These are phyloP conservation scores for Clarireedia sp. DNA, from an alignment of 2,329 filamentous ascomycete genomes.

Conservation along the genomic window DNA sequence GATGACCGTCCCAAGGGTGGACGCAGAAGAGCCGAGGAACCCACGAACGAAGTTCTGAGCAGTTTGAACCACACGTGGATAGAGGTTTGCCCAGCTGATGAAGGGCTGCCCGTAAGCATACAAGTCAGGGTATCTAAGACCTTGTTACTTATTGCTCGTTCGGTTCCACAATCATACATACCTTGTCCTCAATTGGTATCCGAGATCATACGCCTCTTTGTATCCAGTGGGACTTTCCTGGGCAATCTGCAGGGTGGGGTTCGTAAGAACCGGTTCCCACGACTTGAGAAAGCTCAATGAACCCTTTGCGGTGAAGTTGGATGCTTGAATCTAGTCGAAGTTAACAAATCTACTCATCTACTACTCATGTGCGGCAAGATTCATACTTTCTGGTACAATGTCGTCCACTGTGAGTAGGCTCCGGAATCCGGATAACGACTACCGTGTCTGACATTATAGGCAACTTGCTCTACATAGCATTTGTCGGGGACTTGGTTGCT, in stretches of 20 bases:
- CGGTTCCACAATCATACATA: too few relatives aligned
- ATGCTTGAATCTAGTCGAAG: constrained; percentile 40
- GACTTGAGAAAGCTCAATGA: constrained; percentile 47
- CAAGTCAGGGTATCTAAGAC: constrained; percentile 36
- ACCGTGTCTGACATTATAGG: constrained; percentile 53
- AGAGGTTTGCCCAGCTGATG: constrained; percentile 58
- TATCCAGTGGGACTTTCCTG: constrained; percentile 54
- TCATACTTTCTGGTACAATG: not conserved
- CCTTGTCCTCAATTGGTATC: constrained; percentile 40
- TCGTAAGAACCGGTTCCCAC: constrained; percentile 50
- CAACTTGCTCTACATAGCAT: constrained; percentile 52
- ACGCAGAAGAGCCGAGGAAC: constrained; percentile 49
- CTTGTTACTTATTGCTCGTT: too few relatives aligned
- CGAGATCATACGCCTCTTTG: constrained; percentile 52
- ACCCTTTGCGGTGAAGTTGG: constrained; percentile 45
- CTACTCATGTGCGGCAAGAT: too few relatives aligned
- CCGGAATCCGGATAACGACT: constrained; percentile 54
- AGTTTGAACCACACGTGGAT: constrained; percentile 54
- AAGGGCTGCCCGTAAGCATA: constrained; percentile 40
- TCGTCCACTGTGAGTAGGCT: constrained; percentile 48
- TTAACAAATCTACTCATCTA: too few relatives aligned
- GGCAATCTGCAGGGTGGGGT: constrained; percentile 47
- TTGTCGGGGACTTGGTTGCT: constrained; percentile 44
- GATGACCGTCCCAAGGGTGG: constrained; percentile 46
- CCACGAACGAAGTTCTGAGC: constrained; percentile 54